Conservation (phyloP, 805 yeast species). For the Zygoascus biomembranicola region DNA sequence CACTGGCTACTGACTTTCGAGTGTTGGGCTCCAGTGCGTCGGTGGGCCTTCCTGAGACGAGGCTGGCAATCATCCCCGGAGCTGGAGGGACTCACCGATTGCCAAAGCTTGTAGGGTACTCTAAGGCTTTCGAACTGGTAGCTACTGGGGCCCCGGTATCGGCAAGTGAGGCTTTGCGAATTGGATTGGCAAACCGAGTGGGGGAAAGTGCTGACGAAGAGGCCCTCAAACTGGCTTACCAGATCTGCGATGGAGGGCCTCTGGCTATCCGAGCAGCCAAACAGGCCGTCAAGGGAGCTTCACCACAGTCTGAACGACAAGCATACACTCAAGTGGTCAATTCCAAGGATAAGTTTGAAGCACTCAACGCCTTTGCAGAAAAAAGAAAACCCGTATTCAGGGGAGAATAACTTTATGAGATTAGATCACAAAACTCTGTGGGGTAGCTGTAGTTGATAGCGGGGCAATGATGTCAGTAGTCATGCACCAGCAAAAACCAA, state of each 20-base stretch:
- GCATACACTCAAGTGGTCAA: slow-evolving; percentile 22
- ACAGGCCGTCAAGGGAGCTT: slow-evolving; percentile 22
- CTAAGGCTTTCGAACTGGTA: slow-evolving; percentile 33
- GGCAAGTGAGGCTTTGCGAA: slow-evolving; percentile 30
- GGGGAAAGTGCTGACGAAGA: slow-evolving; percentile 18
- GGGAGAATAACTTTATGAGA: slow-evolving; percentile 11
- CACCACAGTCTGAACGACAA: slow-evolving; percentile 20
- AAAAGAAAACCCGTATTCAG: slow-evolving; percentile 29
- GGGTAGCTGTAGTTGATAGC: too few relatives aligned
- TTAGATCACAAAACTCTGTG: too few relatives aligned
- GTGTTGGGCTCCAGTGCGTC: slow-evolving; percentile 29
- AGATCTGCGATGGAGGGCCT: slow-evolving; percentile 25
- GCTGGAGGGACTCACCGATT: slow-evolving; percentile 41
- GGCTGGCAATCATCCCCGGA: slow-evolving; percentile 40
- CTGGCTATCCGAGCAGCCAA: slow-evolving; percentile 24
- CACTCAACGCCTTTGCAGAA: slow-evolving; percentile 32
- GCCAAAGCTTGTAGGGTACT: slow-evolving; percentile 33
- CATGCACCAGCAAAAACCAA: too few relatives aligned
- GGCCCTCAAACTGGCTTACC: slow-evolving; percentile 21
- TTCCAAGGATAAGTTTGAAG: slow-evolving; percentile 31
- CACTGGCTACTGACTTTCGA: slow-evolving; percentile 34
- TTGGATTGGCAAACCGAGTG: slow-evolving; percentile 31
- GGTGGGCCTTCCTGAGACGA: slow-evolving; percentile 38
- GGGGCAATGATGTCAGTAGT: too few relatives aligned
- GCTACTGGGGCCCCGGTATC: slow-evolving; percentile 33